These are phyloP conservation scores for Chenopodium formosanum DNA, from an alignment of 148 eudicot genomes.

Conservation along the genomic window DNA sequence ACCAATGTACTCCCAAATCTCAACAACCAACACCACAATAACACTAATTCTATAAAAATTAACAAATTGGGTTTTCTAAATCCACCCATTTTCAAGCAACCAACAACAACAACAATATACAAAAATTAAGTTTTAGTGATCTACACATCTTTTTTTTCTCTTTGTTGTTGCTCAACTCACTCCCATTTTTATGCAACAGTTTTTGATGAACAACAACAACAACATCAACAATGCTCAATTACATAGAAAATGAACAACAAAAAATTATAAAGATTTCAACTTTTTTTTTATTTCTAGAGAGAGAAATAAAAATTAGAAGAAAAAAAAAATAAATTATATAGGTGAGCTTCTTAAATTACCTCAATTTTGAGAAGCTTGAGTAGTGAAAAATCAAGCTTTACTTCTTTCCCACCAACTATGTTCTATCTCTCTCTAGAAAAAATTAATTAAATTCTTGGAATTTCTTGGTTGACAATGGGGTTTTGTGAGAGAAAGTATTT, in stretches of 20 bases:
- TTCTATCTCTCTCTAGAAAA: conserved; percentile 19
- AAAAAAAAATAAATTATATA: conserved; percentile 2
- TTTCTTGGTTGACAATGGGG: conserved; percentile 44
- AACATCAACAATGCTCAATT: conserved; percentile 24
- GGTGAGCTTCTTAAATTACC: conserved; percentile 22
- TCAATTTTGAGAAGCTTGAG: conserved; percentile 29
- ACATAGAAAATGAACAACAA: background rate
- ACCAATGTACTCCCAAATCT: conserved; percentile 42
- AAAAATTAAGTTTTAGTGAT: conserved; percentile 17
- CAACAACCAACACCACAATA: conserved; percentile 31
- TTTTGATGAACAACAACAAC: background rate
- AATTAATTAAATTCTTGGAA: conserved; percentile 8
- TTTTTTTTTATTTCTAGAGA: conserved; percentile 12
- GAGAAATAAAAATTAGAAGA: background rate
- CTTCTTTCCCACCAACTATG: conserved; percentile 18
- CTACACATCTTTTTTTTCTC: conserved; percentile 27
- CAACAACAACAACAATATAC: conserved; percentile 13
- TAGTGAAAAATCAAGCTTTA: conserved; percentile 24
- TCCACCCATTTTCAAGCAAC: conserved; percentile 24
- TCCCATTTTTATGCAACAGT: conserved; percentile 23
- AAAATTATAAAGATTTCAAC: conserved; percentile 10
- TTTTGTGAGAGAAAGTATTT: conserved; percentile 15
- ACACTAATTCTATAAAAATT: conserved; percentile 18
- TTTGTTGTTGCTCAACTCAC: conserved; percentile 19
- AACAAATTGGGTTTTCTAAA: conserved; percentile 18